Evolutionary conservation across 257 asterid species (phyloP).

Genomic region (Henckelia pumila): DNA sequence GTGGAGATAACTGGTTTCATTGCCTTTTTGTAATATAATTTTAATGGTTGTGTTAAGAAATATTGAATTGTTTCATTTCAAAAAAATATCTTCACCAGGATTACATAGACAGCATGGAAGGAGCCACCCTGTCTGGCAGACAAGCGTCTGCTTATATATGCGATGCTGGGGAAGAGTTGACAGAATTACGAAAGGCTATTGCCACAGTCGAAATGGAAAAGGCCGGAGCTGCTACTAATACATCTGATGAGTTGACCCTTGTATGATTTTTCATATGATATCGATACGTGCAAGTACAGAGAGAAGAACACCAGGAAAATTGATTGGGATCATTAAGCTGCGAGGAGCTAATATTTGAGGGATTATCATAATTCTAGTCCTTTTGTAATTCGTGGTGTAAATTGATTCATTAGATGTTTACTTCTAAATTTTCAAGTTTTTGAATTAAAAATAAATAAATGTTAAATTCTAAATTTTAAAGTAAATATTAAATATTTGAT

Average conservation of each 20-base stretch:
- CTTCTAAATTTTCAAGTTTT: too few relatives aligned
- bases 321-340: not conserved
- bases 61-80: too few relatives aligned
- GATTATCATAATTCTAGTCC: not conserved
- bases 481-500: too few relatives aligned
- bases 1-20: not conserved
- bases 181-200: constrained; percentile 48
- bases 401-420: not conserved
- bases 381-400: not conserved
- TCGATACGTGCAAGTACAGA: not conserved
- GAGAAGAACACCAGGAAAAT: not conserved
- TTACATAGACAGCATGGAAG: constrained; percentile 99
- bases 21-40: not conserved
- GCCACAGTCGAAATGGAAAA: constrained; percentile 28
- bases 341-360: not conserved
- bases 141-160: constrained; percentile 92
- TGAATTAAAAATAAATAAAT: too few relatives aligned
- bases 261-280: constrained; percentile 30
- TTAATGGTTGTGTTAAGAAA: not conserved
- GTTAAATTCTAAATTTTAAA: too few relatives aligned
- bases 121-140: constrained; percentile 94
- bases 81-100: constrained; percentile 47
- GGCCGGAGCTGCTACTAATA: constrained; percentile 26
- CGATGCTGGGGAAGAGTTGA: constrained; percentile 74
- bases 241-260: constrained; percentile 54